Conservation (phyloP, 352 stramenopile genomes). For the Globisporangium yorkense region DNA sequence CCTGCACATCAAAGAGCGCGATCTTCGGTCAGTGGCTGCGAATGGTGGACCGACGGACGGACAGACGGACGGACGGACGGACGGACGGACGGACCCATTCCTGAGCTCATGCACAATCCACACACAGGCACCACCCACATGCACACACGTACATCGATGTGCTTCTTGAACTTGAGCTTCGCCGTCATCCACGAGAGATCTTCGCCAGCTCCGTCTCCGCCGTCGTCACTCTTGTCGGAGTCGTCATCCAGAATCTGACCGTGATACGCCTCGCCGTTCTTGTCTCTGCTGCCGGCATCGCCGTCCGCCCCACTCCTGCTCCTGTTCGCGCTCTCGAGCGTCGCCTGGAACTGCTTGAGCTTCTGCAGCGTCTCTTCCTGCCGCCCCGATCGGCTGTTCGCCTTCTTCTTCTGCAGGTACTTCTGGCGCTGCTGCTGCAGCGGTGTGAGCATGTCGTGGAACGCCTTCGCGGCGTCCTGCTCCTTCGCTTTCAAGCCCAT, state of each 20-base stretch:
- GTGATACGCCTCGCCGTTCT: slow-evolving; percentile 39
- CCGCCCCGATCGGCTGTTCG: slow-evolving; percentile 35
- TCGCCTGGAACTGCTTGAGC: slow-evolving; percentile 57
- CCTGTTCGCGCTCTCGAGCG: slow-evolving; percentile 36
- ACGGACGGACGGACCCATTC: not conserved
- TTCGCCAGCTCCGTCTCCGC: slow-evolving; percentile 25
- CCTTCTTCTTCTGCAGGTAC: slow-evolving; percentile 61
- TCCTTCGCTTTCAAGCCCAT: slow-evolving; percentile 57
- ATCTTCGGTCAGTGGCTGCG: not conserved
- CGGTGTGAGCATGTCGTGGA: slow-evolving; percentile 69
- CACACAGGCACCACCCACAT: slow-evolving; percentile 2
- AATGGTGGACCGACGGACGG: too few species aligned
- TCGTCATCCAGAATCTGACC: slow-evolving; percentile 60
- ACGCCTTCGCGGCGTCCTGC: slow-evolving; percentile 43
- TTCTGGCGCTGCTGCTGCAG: slow-evolving; percentile 73
- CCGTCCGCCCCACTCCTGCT: slow-evolving; percentile 5
- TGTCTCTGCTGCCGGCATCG: slow-evolving; percentile 7
- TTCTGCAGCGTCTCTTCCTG: slow-evolving; percentile 69
- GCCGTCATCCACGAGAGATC: slow-evolving; percentile 78
- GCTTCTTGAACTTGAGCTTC: slow-evolving; percentile 88
- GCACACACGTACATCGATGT: slow-evolving; percentile 64
- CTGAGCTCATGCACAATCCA: not conserved
- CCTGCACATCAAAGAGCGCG: slow-evolving; percentile 21
- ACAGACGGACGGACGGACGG: too few species aligned
- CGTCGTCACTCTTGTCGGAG: slow-evolving; percentile 20